Evolutionary conservation across 208 protist species (phyloP).

Genomic region (Entamoeba histolytica): DNA sequence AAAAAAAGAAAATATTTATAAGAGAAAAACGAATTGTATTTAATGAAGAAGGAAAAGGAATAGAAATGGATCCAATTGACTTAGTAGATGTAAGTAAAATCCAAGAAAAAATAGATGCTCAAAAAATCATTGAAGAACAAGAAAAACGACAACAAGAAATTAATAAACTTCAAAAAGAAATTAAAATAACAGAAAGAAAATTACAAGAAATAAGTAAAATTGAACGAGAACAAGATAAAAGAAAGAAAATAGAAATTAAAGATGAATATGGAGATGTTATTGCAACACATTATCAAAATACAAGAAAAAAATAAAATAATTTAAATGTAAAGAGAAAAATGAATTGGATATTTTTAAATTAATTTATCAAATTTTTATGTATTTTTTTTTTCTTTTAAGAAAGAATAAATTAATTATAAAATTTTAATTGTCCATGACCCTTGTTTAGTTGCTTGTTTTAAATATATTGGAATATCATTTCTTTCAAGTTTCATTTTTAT

Average conservation of each 20-base stretch:
- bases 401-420: not conserved
- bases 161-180: not conserved
- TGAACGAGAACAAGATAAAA: not conserved
- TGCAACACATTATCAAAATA: not conserved
- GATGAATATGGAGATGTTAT: not conserved
- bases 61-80: not conserved
- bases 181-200: not conserved
- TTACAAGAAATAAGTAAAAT: not conserved
- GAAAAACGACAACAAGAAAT: not conserved
- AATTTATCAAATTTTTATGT: too few relatives aligned
- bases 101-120: not conserved
- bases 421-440: not conserved
- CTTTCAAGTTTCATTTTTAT: not conserved
- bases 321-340: too few relatives aligned
- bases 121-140: not conserved
- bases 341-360: too few relatives aligned
- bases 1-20: not conserved
- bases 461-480: not conserved
- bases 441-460: not conserved
- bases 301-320: not conserved
- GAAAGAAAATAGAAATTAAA: not conserved
- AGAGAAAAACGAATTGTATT: not conserved
- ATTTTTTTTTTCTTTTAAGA: too few relatives aligned
- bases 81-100: not conserved
- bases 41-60: not conserved